Base-by-base conservation (phyloP, 805 yeast species). In the Candida palmyrensis region DNA sequence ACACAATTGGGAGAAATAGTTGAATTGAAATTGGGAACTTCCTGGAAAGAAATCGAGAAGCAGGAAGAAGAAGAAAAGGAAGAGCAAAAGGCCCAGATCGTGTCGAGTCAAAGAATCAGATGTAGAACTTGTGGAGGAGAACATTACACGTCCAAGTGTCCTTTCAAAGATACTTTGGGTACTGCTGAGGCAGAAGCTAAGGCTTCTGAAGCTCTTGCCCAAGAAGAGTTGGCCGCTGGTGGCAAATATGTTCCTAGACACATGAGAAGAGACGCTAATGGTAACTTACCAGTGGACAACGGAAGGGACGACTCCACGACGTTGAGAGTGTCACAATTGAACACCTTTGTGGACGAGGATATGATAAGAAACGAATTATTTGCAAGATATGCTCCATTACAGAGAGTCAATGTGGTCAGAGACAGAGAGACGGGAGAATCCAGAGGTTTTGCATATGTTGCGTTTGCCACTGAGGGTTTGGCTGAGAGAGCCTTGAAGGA, bases 111-210 rank as follows among this genome's bases (percentile, higher is more conserved):
- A 48, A 57, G 74, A 41, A 61, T 78, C 44, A 66, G 62, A 48
- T 92, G 98, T 77, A 85, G 97, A 75, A 67, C 74, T 35, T 92
- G 99, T 82, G 84, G 83, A 40, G 96, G 96, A 55, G 82, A 78
- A 47, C 99, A 92, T 72, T 85, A 80, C 75, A 84, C 97, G 26
- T 68, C 87, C 59, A 81, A 82, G 67, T 92, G 99, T 83, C 98
- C 98, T 43, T 87, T 77, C 75, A 89, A 84, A 68, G 94, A 82
- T 50, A 83, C 92, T 24, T 69, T 90, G 57, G 85, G 81, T 22
- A 68, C 71, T 18, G 70, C 66, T 23, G 60, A 66, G 21, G 51
- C 51, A 20, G 47, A 66, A 29, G 68, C 69, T 33, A 60, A 66
- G 24, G 65, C 70, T 22, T 68, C 74, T 6, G 66, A 45, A 15